Conservation (phyloP, 2,329 filamentous ascomycete species). For the Drechslera avenae region DNA sequence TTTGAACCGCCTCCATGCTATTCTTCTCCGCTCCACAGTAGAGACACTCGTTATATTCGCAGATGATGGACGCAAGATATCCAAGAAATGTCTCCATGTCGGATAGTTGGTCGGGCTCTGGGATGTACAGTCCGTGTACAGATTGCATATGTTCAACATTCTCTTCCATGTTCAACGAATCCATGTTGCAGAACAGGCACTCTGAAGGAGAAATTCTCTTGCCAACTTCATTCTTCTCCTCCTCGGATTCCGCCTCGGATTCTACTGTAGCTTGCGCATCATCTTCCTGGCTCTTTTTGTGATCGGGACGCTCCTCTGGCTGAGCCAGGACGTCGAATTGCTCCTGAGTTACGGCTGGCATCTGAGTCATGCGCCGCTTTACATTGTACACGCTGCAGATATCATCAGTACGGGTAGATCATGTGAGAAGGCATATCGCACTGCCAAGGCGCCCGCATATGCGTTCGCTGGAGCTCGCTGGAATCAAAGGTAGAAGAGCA, state of each 20-base stretch:
- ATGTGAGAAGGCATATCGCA: slow-evolving; percentile 1
- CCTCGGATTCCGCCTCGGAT: not conserved
- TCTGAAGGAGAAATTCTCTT: slow-evolving; percentile 2
- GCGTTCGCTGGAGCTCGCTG: slow-evolving; percentile 21
- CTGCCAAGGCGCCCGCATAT: slow-evolving; percentile 29
- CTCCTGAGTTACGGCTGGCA: slow-evolving; percentile 21
- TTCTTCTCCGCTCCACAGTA: slow-evolving; percentile 40
- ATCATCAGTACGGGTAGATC: not conserved
- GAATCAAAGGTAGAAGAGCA: slow-evolving; percentile 21
- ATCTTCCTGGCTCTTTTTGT: not conserved
- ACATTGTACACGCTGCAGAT: slow-evolving; percentile 19
- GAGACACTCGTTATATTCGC: slow-evolving; percentile 41
- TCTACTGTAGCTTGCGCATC: not conserved
- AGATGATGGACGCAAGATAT: slow-evolving; percentile 38
- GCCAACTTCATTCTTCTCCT: not conserved
- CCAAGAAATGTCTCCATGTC: slow-evolving; percentile 37
- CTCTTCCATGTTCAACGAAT: slow-evolving; percentile 5
- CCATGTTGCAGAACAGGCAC: slow-evolving; percentile 41
- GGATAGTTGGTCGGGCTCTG: slow-evolving; percentile 26
- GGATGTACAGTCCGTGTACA: slow-evolving; percentile 37
- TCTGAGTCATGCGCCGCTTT: slow-evolving; percentile 20
- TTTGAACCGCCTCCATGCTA: slow-evolving; percentile 34
- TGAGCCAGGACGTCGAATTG: slow-evolving; percentile 12
- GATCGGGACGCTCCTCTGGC: not conserved
- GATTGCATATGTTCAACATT: slow-evolving; percentile 40